These are phyloP conservation scores for Herpetomonas muscarum DNA, from an alignment of 208 protist genomes.

Conservation along the genomic window DNA sequence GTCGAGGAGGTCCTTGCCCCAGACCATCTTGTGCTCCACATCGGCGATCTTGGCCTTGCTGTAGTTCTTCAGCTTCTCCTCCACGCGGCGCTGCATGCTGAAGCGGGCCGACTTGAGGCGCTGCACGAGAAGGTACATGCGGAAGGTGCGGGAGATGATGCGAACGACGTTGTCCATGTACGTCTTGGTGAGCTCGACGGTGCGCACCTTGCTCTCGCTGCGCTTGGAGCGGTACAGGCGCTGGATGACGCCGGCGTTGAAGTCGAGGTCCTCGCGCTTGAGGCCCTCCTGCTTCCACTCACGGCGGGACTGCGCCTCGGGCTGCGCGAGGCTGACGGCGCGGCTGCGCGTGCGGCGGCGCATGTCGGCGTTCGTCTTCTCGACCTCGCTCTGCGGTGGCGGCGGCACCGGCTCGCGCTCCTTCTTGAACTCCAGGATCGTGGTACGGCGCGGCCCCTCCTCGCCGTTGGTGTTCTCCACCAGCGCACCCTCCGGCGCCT, in stretches of 20 bases:
- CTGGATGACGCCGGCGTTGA: conserved; percentile 82
- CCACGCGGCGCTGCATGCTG: conserved; percentile 15
- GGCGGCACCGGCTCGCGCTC: conserved; percentile 23
- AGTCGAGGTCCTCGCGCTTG: conserved; percentile 66
- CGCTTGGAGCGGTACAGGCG: conserved; percentile 46
- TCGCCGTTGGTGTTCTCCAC: background rate
- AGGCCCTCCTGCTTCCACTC: conserved; percentile 75
- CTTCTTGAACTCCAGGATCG: conserved; percentile 56
- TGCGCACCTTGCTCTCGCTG: conserved; percentile 32
- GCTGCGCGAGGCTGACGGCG: conserved; percentile 25
- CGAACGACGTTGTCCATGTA: conserved; percentile 67
- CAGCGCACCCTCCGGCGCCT: background rate
- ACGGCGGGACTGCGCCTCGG: conserved; percentile 44
- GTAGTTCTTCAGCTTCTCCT: conserved; percentile 24
- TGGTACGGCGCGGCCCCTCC: conserved; percentile 11
- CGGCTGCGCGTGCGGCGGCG: conserved; percentile 20
- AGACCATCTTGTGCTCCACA: conserved; percentile 50
- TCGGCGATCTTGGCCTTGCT: conserved; percentile 30
- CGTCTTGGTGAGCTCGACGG: conserved; percentile 35
- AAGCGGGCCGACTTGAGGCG: conserved; percentile 19
- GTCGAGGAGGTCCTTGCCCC: conserved; percentile 61
- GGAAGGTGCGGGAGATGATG: conserved; percentile 70
- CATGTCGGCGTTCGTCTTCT: conserved; percentile 53
- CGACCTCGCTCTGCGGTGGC: conserved; percentile 39
- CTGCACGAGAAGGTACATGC: conserved; percentile 51